Base-by-base conservation (phyloP, 805 yeast species). In the Yarrowia sp. region DNA sequence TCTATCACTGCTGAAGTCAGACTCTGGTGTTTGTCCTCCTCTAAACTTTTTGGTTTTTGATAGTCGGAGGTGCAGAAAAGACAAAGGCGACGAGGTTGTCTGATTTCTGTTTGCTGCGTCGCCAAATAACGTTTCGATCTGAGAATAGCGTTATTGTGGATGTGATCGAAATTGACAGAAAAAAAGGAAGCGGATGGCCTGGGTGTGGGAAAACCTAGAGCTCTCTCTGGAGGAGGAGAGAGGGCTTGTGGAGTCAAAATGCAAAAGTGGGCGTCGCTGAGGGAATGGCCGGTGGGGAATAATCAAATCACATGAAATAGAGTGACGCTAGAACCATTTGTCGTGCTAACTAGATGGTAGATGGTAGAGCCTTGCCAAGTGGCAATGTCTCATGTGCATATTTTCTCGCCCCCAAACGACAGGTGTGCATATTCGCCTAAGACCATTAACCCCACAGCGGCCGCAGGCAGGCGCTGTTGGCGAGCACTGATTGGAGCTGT, bases 21-120 rank as follows among this genome's bases (percentile, higher is more conserved):
- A 26, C 32, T 26, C 32, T 5, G 7, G 7, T 26, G 32, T 26
- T 26, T 26, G 32, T 26, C 32, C 32, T 26, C 32, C 3, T 26
- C 32, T 26, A 26, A 26, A 26, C 32, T 16, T 19, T 15, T 49
- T 50, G 15, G 56, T 2, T 22, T 50, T 26, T 35, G 41, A 50
- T 50, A 50, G 56, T 7, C 56, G 22, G 56, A 50, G 42, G 41
- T 35, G 56, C 56, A 52, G 41, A 16, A 52, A 36, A 52, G 22
- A 35, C 11, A 32, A 50, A 50, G 14, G 3, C 22, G 9, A 9
- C 5, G 15, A 16, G 42, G 56, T 52, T 52, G 56, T 16, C 56
- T 52, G 56, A 52, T 52, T 52, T 32, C 56, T 52, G 56, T 12
- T 52, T 52, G 56, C 56, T 52, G 38, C 42, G 10, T 36, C 26